Evolutionary conservation across 805 yeast species (phyloP).

Genomic region (Saccharomyces jurei): DNA sequence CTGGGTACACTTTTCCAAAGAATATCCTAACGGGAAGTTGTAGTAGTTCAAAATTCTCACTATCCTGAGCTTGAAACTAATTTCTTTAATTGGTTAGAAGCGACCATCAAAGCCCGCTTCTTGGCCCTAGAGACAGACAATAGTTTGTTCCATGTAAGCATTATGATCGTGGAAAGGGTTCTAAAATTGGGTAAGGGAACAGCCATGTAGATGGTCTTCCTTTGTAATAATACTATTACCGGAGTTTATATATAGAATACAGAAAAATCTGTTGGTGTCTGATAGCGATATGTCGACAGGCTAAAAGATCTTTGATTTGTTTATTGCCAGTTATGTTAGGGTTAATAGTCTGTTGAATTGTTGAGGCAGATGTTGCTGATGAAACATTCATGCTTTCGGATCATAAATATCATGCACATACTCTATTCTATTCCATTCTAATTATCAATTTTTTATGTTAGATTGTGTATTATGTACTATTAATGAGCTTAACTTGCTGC

Average conservation of each 20-base stretch:
- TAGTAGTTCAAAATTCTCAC: constrained; percentile 25
- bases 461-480: background rate
- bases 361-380: background rate
- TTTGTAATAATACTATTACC: background rate
- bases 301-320: background rate
- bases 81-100: background rate
- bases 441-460: background rate
- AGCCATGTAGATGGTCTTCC: background rate
- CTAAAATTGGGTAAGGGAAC: background rate
- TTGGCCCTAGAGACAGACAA: background rate
- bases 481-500: background rate
- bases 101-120: background rate
- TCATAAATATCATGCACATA: background rate
- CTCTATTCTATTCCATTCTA: background rate
- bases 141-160: background rate
- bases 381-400: background rate
- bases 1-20: constrained; percentile 67
- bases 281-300: background rate
- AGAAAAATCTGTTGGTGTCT: background rate
- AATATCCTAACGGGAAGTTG: constrained; percentile 51
- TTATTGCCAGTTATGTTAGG: background rate
- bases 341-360: background rate
- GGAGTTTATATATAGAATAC: background rate
- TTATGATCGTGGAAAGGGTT: background rate
- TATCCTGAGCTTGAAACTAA: background rate